phyloP scores from a whole-genome alignment of 2,329 filamentous ascomycete species.

The Bertia moriformis region DNA sequence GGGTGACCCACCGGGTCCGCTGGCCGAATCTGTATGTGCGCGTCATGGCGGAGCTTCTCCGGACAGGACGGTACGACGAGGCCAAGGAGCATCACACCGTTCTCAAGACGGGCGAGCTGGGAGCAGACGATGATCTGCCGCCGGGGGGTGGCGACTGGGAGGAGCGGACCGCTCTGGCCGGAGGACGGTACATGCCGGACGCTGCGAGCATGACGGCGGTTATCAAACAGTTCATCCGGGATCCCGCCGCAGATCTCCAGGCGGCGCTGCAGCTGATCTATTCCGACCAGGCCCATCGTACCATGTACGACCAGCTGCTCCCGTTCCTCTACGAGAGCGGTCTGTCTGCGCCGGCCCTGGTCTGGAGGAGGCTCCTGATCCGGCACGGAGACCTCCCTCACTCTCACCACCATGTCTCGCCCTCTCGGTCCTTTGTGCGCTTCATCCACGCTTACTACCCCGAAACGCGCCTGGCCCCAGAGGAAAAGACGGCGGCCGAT shows the following conservation, averaged over 20 bases:
- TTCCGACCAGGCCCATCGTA: conserved; percentile 21
- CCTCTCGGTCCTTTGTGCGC: conserved; percentile 29
- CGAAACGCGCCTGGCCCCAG: conserved; percentile 16
- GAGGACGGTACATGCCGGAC: neutral
- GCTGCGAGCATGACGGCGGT: conserved; percentile 16
- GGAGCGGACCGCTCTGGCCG: no score
- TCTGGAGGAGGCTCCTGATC: conserved; percentile 30
- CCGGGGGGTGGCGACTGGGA: neutral
- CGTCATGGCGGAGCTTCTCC: neutral
- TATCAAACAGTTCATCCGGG: conserved; percentile 21
- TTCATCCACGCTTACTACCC: conserved; percentile 31
- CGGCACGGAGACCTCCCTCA: conserved; percentile 25
- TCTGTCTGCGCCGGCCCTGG: conserved; percentile 22
- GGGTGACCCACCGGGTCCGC: neutral
- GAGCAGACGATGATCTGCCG: no score
- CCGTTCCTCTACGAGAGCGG: conserved; percentile 33
- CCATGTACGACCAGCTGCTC: conserved; percentile 34
- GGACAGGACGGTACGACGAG: neutral
- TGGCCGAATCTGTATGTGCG: neutral
- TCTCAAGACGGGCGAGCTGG: no score
- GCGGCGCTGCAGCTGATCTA: conserved; percentile 29
- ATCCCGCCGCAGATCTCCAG: conserved; percentile 19
- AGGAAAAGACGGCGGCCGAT: neutral
- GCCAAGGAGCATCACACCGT: neutral
- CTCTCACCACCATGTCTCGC: no score